Percentiles rank a stretch among this genome's conserved stretches.
These are phyloP conservation scores for Blastobotrys malaysiensis DNA, from an alignment of 1,139 yeast species.

Conservation along the genomic window DNA sequence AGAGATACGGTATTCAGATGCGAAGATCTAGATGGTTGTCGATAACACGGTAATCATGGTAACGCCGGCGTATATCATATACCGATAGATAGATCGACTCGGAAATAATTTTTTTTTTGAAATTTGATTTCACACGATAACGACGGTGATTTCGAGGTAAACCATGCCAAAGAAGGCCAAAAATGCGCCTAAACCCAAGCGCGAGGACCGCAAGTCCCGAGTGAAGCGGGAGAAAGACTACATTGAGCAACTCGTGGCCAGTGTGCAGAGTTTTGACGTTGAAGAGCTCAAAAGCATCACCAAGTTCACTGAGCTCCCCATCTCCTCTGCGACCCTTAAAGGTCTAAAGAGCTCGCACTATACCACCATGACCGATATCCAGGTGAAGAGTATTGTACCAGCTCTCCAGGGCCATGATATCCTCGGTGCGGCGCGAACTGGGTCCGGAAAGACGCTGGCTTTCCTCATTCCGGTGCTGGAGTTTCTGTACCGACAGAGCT, in stretches of 20 bases:
- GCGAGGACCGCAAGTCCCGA: slow-evolving; percentile 4
- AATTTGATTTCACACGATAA: background rate
- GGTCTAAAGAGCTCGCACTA: slow-evolving; percentile 70
- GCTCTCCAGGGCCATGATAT: slow-evolving; percentile 79
- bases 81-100: background rate
- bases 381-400: slow-evolving; percentile 67
- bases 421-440: slow-evolving; percentile 91
- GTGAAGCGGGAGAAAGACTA: slow-evolving; percentile 21
- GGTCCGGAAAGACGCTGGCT: slow-evolving; percentile 96
- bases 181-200: slow-evolving; percentile 13
- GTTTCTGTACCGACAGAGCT: slow-evolving; percentile 59
- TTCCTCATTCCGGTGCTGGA: slow-evolving; percentile 84
- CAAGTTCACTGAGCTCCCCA: slow-evolving; percentile 57
- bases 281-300: slow-evolving; percentile 12
- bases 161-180: slow-evolving; percentile 9
- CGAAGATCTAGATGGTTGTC: background rate
- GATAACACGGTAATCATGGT: background rate
- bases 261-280: slow-evolving; percentile 21
- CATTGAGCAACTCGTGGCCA: slow-evolving; percentile 28
- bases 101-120: background rate
- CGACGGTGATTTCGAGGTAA: background rate
- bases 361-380: slow-evolving; percentile 78
- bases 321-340: slow-evolving; percentile 56
- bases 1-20: no score
- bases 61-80: background rate